Evolutionary conservation across 805 yeast species (phyloP), one percentile per base, ranked within the genome.

Genomic region (Teunomyces aglyptinius): DNA sequence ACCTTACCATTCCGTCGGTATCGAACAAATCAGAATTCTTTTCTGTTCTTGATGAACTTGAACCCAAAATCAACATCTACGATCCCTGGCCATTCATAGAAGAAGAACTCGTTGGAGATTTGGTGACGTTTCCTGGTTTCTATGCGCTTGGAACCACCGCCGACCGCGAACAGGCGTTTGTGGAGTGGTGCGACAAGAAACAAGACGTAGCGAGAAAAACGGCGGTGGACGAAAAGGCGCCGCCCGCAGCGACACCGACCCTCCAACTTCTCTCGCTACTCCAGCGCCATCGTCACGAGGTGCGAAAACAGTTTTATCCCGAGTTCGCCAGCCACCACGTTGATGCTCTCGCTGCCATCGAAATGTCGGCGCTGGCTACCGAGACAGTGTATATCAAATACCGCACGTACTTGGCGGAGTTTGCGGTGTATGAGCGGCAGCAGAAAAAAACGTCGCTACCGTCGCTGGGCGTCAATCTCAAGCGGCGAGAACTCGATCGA

Each of bases 1-100:
- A 34, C 26, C 33, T 31, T 18, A 10, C 10, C 6, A 15, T 31
- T n/a, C 51, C 45, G 11, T 13, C 32, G 22, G 45, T 34, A n/a
- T 35, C 28, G 15, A 48, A 36, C n/a, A 11, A 46, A 13, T 19
- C 20, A 15, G 59, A 56, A 5, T 71, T 71, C 52, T 47, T 47
- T 5, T 38, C 26, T 1, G 55, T 71, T 11, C 55, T 72, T 5
- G 64, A 70, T 29, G 39, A 38, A 15, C 55, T 56, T 43, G 47
- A 55, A 40, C 45, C 54, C 15, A 46, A 49, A 27, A 65, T 71
- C 15, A 64, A 71, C 5, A 33, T 57, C 16, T 69, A 59, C 51
- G 69, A 70, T 35, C 65, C 73, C 3, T 72, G 76, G 73, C 58
- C 56, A 42, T 42, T 72, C 20, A 60, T 70, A 0, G 72, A 70